phyloP scores from a whole-genome alignment of 345 rosid genomes.

The Brassica nigra region DNA sequence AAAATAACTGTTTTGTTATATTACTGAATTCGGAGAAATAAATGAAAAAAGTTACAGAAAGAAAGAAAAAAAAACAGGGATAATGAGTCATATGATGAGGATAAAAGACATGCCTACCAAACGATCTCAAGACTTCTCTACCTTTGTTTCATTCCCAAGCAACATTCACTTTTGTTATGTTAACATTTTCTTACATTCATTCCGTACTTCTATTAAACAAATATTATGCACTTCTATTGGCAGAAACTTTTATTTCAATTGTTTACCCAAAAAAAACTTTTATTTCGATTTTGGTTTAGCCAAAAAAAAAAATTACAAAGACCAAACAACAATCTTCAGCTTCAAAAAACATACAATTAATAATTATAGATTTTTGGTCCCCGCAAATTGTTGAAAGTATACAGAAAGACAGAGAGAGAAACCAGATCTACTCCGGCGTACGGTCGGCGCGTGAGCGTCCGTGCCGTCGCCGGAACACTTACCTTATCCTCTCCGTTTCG shows the following conservation, averaged over 20 bases:
- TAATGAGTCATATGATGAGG: slow-evolving; percentile 30
- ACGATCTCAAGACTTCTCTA: slow-evolving; percentile 20
- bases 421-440: too few relatives aligned
- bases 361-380: too few relatives aligned
- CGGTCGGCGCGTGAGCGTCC: too few relatives aligned
- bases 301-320: not conserved
- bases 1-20: not conserved
- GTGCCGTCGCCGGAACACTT: too few relatives aligned
- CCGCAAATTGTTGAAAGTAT: too few relatives aligned
- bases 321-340: not conserved
- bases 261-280: not conserved
- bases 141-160: slow-evolving; percentile 40
- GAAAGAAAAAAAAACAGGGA: not conserved
- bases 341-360: not conserved
- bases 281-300: not conserved
- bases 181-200: not conserved
- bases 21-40: not conserved
- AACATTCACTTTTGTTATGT: slow-evolving; percentile 21
- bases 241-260: not conserved
- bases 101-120: slow-evolving; percentile 34
- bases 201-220: not conserved
- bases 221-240: not conserved
- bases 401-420: too few relatives aligned
- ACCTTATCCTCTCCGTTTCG: too few relatives aligned
- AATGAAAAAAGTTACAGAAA: not conserved